Base-by-base conservation (phyloP, 176 grass and related monocot species). In the Hsuehochloa calcarea region DNA sequence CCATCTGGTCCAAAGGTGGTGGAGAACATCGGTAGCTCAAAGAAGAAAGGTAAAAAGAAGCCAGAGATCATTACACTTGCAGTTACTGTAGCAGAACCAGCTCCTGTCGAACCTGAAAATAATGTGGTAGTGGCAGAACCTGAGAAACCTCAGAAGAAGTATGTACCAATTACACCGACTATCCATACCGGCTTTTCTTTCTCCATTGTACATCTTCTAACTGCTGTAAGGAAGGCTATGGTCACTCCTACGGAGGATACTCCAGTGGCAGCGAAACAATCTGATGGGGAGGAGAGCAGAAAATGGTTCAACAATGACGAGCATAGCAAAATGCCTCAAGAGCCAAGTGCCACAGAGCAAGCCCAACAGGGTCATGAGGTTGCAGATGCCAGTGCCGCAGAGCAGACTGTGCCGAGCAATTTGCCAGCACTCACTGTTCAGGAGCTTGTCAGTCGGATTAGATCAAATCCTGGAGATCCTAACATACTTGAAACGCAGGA, bases 401-500 rank as follows among this genome's bases (percentile, higher is more conserved):
- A 87, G 58, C 74, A 90, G 75, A 68, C 55, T 31, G 82, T 0
- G 16, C 69, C 41, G 8, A 87, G 44, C 65, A 91, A 80, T 83
- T 81, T 83, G 44, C 81, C 91, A 51, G 86, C 88, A 78, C 62
- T 94, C 31, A 94, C 90, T 38, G 91, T 99, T 69, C 93, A 99
- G 85, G 96, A 99, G 68, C 59, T 99, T 83, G 90, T 94, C 35
- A 85, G 79, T 85, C 91, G 90, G 67, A 82, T 99, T 81, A 96
- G 49, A 87, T 82, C 85, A 79, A 99, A 96, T 82, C 96, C 96
- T 49, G 91, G 88, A 75, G 96, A 99, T 90, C 90, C 93, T 22
- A 92, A 60, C 72, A 99, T 99, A 90, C 93, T 99, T 88, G 96
- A 99, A 93, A 96, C 96, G 19, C 93, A 99, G 87, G 96, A 99